These are phyloP conservation scores for Trypanosoma platydactyli DNA, from an alignment of 208 protist genomes.

Conservation along the genomic window DNA sequence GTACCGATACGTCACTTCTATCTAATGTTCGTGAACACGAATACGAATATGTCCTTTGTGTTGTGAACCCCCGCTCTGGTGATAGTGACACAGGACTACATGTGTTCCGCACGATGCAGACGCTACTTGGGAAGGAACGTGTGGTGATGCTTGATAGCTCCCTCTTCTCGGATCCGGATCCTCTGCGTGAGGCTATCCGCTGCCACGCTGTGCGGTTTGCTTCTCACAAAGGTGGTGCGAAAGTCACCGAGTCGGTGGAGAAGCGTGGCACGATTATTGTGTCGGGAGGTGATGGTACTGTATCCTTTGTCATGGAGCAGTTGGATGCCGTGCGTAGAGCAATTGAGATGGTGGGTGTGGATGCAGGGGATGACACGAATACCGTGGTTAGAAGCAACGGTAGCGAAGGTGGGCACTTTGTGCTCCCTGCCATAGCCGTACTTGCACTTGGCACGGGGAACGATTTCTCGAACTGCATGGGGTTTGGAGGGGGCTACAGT, in stretches of 20 bases:
- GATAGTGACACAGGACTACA: conserved; percentile 36
- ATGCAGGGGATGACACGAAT: neutral
- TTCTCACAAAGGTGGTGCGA: conserved; percentile 13
- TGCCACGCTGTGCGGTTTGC: conserved; percentile 51
- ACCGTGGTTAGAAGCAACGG: neutral
- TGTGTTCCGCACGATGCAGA: conserved; percentile 40
- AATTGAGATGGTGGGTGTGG: conserved; percentile 29
- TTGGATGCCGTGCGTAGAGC: conserved; percentile 47
- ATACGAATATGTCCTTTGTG: conserved; percentile 48
- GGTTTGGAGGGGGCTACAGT: conserved; percentile 67
- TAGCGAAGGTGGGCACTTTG: neutral
- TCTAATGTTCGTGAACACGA: neutral
- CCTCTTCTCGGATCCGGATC: conserved; percentile 50
- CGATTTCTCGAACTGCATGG: conserved; percentile 79
- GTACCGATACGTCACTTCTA: neutral
- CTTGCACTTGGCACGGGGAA: conserved; percentile 85
- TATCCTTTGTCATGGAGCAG: conserved; percentile 79
- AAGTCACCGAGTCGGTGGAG: too few species aligned
- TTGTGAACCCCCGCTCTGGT: conserved; percentile 76
- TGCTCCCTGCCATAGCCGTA: conserved; percentile 68
- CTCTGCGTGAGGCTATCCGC: conserved; percentile 55
- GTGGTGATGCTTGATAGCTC: conserved; percentile 48
- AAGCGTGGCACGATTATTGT: conserved; percentile 78
- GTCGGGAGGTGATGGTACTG: conserved; percentile 81
- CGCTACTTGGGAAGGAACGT: conserved; percentile 47